phyloP scores from a whole-genome alignment of 139 green algal species.

The Choricystis sp. region DNA sequence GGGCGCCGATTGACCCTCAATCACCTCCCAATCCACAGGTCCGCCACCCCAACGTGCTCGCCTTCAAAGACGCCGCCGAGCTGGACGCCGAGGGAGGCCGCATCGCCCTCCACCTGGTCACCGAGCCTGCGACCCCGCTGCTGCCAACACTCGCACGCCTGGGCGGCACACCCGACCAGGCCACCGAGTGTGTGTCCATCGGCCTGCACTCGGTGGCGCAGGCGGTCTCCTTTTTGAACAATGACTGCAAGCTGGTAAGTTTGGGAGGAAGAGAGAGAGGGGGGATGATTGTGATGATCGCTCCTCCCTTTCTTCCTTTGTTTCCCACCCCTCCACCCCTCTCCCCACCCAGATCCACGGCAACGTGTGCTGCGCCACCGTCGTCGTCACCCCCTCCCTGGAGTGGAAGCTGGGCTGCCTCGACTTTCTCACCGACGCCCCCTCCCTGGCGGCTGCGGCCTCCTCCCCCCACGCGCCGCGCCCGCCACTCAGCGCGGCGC shows the following conservation, averaged over 20 bases:
- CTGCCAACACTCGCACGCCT: not conserved
- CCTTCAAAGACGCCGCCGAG: slow-evolving; percentile 65
- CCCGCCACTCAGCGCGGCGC: slow-evolving; percentile 24
- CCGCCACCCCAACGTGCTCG: slow-evolving; percentile 70
- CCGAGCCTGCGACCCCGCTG: slow-evolving; percentile 59
- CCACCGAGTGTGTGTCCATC: slow-evolving; percentile 66
- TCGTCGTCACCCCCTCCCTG: slow-evolving; percentile 76
- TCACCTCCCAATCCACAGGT: slow-evolving; percentile 44
- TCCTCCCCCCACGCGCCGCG: not conserved
- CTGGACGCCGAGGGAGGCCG: slow-evolving; percentile 28
- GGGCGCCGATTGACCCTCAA: no score
- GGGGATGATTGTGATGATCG: no score
- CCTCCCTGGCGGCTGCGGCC: slow-evolving; percentile 1
- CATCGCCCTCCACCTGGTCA: slow-evolving; percentile 62
- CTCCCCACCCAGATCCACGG: slow-evolving; percentile 92
- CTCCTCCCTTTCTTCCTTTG: no score
- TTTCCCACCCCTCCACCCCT: no score
- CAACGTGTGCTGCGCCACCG: slow-evolving; percentile 60
- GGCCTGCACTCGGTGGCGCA: slow-evolving; percentile 71
- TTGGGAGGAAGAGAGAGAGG: no score
- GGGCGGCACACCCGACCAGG: not conserved
- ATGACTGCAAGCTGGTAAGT: slow-evolving; percentile 80
- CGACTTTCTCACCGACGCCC: slow-evolving; percentile 73
- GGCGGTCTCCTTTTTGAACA: slow-evolving; percentile 90
- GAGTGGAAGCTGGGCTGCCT: slow-evolving; percentile 92